phyloP scores from a whole-genome alignment of 2,329 filamentous ascomycete species.

The Metarhizium guizhouense region DNA sequence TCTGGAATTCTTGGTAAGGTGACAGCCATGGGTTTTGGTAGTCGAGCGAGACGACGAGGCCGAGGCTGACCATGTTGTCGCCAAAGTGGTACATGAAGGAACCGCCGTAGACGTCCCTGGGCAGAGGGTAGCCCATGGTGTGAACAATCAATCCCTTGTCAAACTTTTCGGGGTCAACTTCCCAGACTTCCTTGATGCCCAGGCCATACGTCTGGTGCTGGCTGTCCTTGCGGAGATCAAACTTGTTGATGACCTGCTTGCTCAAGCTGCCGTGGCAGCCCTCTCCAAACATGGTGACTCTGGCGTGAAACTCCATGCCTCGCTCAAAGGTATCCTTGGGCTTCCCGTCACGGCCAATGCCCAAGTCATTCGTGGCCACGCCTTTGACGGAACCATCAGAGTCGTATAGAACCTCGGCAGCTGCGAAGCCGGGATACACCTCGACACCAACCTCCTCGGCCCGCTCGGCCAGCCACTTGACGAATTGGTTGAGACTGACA shows the following conservation, averaged over 20 bases:
- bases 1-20: conserved; percentile 94
- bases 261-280: conserved; percentile 92
- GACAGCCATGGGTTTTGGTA: conserved; percentile 96
- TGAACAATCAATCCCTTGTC: conserved; percentile 77
- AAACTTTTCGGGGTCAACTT: conserved; percentile 89
- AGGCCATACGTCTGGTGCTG: conserved; percentile 93
- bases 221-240: conserved; percentile 78
- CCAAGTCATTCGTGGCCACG: conserved; percentile 92
- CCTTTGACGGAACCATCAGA: conserved; percentile 82
- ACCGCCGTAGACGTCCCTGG: conserved; percentile 85
- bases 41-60: conserved; percentile 86
- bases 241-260: conserved; percentile 93
- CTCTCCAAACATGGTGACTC: conserved; percentile 85
- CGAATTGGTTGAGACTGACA: conserved; percentile 87
- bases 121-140: conserved; percentile 85
- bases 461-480: conserved; percentile 89
- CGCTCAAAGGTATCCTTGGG: conserved; percentile 88
- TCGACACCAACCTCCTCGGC: conserved; percentile 97
- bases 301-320: conserved; percentile 96
- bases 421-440: conserved; percentile 92
- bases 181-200: conserved; percentile 96
- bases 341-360: conserved; percentile 70
- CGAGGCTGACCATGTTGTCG: conserved; percentile 88
- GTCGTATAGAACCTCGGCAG: conserved; percentile 83
- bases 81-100: conserved; percentile 99